These are phyloP conservation scores for Xylaria sp. DNA, from an alignment of 2,329 filamentous ascomycete genomes.

Conservation along the genomic window DNA sequence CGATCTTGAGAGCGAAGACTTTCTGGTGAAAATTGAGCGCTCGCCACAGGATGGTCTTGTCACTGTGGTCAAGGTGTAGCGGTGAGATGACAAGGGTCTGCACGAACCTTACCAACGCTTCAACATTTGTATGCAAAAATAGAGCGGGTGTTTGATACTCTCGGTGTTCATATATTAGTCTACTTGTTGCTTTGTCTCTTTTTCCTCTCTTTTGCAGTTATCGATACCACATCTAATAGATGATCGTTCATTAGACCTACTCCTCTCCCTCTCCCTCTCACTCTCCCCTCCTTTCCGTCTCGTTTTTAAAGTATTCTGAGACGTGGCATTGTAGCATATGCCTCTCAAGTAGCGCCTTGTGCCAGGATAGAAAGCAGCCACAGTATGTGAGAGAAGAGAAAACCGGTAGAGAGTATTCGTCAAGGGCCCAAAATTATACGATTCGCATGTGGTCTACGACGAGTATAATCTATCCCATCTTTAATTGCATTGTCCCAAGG, in stretches of 20 bases:
- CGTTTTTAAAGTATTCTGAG: too few relatives aligned
- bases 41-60: not conserved
- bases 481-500: not conserved
- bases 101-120: too few relatives aligned
- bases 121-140: too few relatives aligned
- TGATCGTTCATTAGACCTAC: too few relatives aligned
- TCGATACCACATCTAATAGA: too few relatives aligned
- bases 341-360: not conserved
- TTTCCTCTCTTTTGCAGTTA: too few relatives aligned
- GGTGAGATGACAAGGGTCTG: too few relatives aligned
- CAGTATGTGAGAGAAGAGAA: not conserved
- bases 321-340: not conserved
- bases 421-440: not conserved
- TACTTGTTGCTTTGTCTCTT: too few relatives aligned
- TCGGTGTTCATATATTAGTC: too few relatives aligned
- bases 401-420: not conserved
- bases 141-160: too few relatives aligned
- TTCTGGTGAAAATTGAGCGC: not conserved
- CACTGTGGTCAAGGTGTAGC: not conserved
- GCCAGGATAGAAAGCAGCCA: not conserved
- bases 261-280: too few relatives aligned
- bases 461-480: not conserved
- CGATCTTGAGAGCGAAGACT: constrained; percentile 5
- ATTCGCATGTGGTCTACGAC: not conserved
- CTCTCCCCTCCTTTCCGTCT: too few relatives aligned